Base-by-base conservation (phyloP, 1,139 yeast species). In the Debaryomyces sp. region DNA sequence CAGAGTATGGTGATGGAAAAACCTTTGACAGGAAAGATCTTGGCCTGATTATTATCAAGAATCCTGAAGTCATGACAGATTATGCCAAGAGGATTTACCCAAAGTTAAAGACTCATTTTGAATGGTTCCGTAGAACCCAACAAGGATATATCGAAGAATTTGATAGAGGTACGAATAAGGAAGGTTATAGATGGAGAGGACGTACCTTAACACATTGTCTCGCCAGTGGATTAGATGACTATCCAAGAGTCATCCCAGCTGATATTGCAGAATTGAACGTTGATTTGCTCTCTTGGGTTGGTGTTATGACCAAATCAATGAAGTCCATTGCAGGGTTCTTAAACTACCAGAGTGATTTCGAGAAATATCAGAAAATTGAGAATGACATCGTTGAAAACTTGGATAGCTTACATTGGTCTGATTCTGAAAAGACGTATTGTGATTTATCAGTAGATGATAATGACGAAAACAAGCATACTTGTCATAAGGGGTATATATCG, bases 161-260 rank as follows among this genome's bases (percentile, higher is more conserved):
- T 67, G 90, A 80, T 33, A 80, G 96, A 53, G 77, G 80, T 8
- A 71, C 80, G 5, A 77, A 75, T 43, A 47, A 46, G n/a, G 95
- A 88, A 61, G 89, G 85, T 0, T 94, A 88, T 65, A 77, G 97
- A 61, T 94, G 99, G 99, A 80, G 92, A 53, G 99, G 98, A 2
- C 80, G 98, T 54, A 89, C 97, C 0, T 73, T 78, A 22, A 80
- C 85, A 4, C 97, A 89, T 62, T 89, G 96, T 62, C 74, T 94
- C 49, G 95, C 99, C 2, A 87, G 96, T 68, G 99, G 99, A 0
- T 66, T 94, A 38, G 99, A 94, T 66, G 99, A 94, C 63, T 94
- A 92, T 62, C 99, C 99, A 30, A 80, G 99, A 53, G 87, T 91
- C 0, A 70, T 75, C 33, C 84, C 82, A 9, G 94, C 95, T 0